These are phyloP conservation scores for Cyberlindnera mrakii DNA, from an alignment of 805 yeast species.

Conservation along the genomic window DNA sequence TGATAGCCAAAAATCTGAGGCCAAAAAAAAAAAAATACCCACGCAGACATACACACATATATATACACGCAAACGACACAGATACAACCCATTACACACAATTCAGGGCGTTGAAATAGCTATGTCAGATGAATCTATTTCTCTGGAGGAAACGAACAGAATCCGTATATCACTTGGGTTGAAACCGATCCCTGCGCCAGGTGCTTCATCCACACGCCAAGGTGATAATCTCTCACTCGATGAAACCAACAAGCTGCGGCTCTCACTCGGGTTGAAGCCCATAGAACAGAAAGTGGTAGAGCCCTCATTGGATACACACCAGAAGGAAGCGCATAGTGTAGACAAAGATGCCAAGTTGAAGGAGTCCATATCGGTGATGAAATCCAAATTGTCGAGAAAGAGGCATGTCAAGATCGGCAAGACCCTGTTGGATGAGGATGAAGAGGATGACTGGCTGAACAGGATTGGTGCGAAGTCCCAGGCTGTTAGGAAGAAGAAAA, in stretches of 20 bases:
- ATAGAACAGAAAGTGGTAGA: slow-evolving; percentile 4
- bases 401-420: slow-evolving; percentile 7
- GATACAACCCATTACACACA: no score
- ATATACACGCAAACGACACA: no score
- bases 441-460: slow-evolving; percentile 18
- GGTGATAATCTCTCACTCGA: slow-evolving; percentile 6
- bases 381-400: slow-evolving; percentile 10
- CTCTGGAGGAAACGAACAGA: slow-evolving; percentile 52
- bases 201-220: neutral
- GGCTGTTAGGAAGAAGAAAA: neutral
- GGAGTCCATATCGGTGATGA: slow-evolving; percentile 11
- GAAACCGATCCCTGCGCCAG: slow-evolving; percentile 36
- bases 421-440: slow-evolving; percentile 10
- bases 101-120: neutral
- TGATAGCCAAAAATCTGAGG: no score
- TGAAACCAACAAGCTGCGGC: slow-evolving; percentile 19
- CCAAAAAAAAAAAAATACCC: no score
- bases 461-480: slow-evolving; percentile 7
- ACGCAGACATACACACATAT: no score
- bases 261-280: slow-evolving; percentile 21
- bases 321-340: neutral
- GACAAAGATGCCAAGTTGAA: slow-evolving; percentile 10
- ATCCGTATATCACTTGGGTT: slow-evolving; percentile 47
- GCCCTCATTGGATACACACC: slow-evolving; percentile 1
- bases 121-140: slow-evolving; percentile 17